These are phyloP conservation scores for Xerocomellus dryophilus DNA, from an alignment of 768 basidiomycete species.

Conservation along the genomic window DNA sequence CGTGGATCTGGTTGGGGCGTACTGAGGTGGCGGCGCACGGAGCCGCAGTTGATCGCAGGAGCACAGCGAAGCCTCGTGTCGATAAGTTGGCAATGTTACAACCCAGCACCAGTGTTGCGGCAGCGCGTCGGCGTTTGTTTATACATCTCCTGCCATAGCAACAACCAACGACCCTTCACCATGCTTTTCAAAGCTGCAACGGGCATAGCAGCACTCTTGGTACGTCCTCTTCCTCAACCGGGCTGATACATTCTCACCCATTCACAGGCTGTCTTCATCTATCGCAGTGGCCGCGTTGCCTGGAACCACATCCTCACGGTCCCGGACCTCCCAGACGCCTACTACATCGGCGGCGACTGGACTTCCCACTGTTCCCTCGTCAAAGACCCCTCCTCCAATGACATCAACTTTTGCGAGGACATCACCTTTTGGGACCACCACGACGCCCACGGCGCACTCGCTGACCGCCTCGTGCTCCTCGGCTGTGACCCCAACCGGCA, in stretches of 20 bases:
- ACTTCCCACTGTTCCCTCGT: slow-evolving; percentile 44
- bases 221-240: neutral
- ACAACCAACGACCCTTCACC: neutral
- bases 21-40: no score
- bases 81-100: no score
- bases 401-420: slow-evolving; percentile 59
- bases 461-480: slow-evolving; percentile 44
- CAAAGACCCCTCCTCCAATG: slow-evolving; percentile 29
- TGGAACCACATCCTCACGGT: slow-evolving; percentile 42
- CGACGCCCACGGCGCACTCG: slow-evolving; percentile 36
- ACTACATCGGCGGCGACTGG: slow-evolving; percentile 51
- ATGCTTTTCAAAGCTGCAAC: slow-evolving; percentile 17
- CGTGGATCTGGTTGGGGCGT: neutral
- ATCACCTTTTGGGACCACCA: slow-evolving; percentile 61
- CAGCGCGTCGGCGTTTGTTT: no score
- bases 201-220: slow-evolving; percentile 6
- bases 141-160: no score
- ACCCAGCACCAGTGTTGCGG: no score
- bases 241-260: no score
- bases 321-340: slow-evolving; percentile 46
- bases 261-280: slow-evolving; percentile 42
- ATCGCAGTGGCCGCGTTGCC: slow-evolving; percentile 42
- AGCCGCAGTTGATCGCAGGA: no score
- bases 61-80: no score
- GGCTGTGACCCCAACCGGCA: slow-evolving; percentile 45